Conservation (phyloP, 306 rosid species). For the Cucumis sativus region DNA sequence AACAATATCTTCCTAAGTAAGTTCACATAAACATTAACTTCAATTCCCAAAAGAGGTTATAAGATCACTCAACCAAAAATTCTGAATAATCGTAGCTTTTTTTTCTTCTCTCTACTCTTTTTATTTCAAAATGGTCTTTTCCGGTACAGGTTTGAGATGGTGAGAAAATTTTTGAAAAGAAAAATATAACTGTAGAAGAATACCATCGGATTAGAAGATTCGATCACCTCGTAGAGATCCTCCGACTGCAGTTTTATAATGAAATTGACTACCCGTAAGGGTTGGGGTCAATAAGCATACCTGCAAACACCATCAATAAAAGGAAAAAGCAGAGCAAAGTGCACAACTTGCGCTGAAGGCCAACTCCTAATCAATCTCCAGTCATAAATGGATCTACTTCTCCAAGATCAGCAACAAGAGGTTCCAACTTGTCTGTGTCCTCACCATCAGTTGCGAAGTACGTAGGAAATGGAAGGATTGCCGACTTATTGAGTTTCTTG, state of each 20-base stretch:
- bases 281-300: background rate
- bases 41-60: background rate
- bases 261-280: background rate
- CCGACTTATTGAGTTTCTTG: constrained; percentile 52
- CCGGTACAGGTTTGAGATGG: background rate
- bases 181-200: background rate
- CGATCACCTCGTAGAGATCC: background rate
- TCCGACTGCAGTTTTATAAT: background rate
- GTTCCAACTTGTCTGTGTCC: constrained; percentile 37
- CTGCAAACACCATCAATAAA: background rate
- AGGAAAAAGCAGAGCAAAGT: background rate
- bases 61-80: background rate
- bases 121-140: background rate
- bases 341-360: background rate
- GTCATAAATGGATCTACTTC: constrained; percentile 84
- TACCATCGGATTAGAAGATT: background rate
- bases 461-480: constrained; percentile 77
- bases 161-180: background rate
- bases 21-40: background rate
- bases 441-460: constrained; percentile 54
- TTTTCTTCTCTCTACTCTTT: background rate
- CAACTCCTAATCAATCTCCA: constrained; percentile 34
- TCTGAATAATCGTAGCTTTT: background rate
- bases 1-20: background rate
- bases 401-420: constrained; percentile 77